These are phyloP conservation scores for Aspergillus calidoustus DNA, from an alignment of 2,329 filamentous ascomycete genomes.

Conservation along the genomic window DNA sequence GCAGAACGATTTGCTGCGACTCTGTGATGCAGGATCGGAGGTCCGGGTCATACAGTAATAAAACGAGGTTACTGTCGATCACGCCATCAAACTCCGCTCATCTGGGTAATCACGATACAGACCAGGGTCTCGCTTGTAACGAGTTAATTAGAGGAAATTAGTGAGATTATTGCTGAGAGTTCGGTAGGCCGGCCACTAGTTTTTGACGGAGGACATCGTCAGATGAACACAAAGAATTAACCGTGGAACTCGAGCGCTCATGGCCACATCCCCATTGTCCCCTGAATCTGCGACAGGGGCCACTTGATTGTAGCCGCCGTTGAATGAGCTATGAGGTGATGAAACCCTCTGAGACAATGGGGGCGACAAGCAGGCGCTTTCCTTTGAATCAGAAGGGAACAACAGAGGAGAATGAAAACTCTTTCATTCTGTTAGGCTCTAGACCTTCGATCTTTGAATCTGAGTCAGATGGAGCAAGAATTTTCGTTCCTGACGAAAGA, in stretches of 20 bases:
- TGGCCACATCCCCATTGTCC: neutral
- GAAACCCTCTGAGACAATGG: constrained; percentile 11
- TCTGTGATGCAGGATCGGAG: neutral
- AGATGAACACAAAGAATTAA: neutral
- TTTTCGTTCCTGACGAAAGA: constrained; percentile 18
- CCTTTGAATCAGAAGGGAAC: neutral
- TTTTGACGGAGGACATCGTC: neutral
- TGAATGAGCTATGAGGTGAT: neutral
- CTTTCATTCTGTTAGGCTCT: neutral
- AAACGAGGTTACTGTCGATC: neutral
- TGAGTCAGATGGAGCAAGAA: neutral
- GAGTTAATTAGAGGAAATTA: neutral
- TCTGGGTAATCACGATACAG: neutral
- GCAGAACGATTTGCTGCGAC: neutral
- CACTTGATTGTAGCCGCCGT: neutral
- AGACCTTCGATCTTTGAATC: neutral
- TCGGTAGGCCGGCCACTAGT: neutral
- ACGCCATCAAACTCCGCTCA: neutral
- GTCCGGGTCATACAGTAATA: neutral
- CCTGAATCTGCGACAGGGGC: constrained; percentile 1
- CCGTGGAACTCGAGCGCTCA: neutral
- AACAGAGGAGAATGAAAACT: neutral
- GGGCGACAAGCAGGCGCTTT: neutral
- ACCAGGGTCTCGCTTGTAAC: neutral
- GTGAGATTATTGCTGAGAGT: neutral